Percentiles rank a stretch among this genome's conserved stretches.
Evolutionary conservation across 805 yeast species (phyloP).

Genomic region (Ogataea nakhonphanomensis): DNA sequence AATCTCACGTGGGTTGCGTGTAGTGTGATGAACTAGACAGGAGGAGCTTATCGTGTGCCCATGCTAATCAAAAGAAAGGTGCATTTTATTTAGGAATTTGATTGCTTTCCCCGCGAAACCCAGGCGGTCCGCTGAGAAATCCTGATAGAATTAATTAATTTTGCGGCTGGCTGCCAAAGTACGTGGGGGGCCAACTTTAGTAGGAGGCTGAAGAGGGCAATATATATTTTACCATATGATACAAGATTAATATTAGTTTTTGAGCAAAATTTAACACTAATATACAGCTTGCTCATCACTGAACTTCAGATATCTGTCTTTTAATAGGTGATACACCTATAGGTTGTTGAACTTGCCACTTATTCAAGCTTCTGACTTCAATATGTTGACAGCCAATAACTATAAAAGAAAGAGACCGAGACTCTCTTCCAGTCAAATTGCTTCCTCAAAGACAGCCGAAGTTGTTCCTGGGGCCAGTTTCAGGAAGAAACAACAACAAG

Average conservation of each 20-base stretch:
- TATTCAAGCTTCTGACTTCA: background rate
- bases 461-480: constrained; percentile 15
- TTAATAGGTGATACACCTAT: background rate
- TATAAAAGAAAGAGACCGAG: constrained; percentile 40
- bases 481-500: constrained; percentile 28
- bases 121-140: background rate
- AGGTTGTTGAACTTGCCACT: background rate
- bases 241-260: constrained; percentile 1
- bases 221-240: constrained; percentile 2
- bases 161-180: constrained; percentile 6
- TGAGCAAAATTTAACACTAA: background rate
- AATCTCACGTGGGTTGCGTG: constrained; percentile 1
- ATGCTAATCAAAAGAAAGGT: constrained; percentile 10
- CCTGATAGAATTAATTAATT: constrained; percentile 4
- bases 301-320: no score
- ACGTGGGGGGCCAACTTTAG: constrained; percentile 1
- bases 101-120: constrained; percentile 10
- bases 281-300: background rate
- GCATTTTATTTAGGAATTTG: background rate
- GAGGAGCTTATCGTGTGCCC: constrained; percentile 10
- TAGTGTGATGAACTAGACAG: constrained; percentile 4
- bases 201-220: constrained; percentile 12
- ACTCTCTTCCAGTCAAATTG: constrained; percentile 19
- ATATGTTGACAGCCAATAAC: constrained; percentile 27
- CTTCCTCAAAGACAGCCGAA: constrained; percentile 7